A percentile compares a stretch with the other conserved stretches of the same genome.
Evolutionary conservation across 2,329 filamentous ascomycete genomes (phyloP).

Genomic region (Sclerotinia trifoliorum): DNA sequence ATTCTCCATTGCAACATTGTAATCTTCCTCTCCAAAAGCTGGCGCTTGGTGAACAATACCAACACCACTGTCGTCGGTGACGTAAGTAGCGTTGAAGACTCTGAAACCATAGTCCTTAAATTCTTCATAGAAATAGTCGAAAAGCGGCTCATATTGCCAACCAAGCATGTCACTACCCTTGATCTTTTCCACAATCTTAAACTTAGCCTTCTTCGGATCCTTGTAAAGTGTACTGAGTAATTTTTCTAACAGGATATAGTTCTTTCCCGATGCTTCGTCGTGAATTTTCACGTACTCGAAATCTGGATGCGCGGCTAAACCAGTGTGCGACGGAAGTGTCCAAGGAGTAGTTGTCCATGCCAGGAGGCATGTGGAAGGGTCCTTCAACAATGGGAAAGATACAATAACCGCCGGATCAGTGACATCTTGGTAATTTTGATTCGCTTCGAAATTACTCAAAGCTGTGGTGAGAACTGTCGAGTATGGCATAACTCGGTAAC

Average conservation of each 20-base stretch:
- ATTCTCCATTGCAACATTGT: constrained; percentile 72
- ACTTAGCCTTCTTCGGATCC: constrained; percentile 93
- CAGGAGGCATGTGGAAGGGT: constrained; percentile 71
- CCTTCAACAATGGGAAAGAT: constrained; percentile 77
- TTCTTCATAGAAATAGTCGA: constrained; percentile 84
- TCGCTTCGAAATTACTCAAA: constrained; percentile 89
- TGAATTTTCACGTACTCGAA: constrained; percentile 86
- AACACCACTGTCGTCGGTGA: constrained; percentile 85
- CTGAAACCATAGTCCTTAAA: constrained; percentile 84
- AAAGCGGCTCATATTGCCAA: constrained; percentile 86
- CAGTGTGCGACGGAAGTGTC: constrained; percentile 81
- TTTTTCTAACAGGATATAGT: constrained; percentile 82
- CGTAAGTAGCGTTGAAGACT: constrained; percentile 80
- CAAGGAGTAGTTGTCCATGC: constrained; percentile 53
- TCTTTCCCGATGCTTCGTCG: constrained; percentile 77
- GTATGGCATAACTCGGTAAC: constrained; percentile 91
- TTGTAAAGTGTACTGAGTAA: constrained; percentile 84
- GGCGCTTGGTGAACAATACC: constrained; percentile 93
- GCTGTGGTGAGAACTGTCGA: constrained; percentile 87
- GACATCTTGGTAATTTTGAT: constrained; percentile 92
- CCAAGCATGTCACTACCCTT: constrained; percentile 76
- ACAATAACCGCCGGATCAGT: constrained; percentile 89
- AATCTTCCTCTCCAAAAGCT: constrained; percentile 95
- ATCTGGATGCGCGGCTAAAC: constrained; percentile 73
- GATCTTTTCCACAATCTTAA: constrained; percentile 74